phyloP scores from a whole-genome alignment of 192 early-diverging fungal species.

The Thoreauomyces humboldtii region DNA sequence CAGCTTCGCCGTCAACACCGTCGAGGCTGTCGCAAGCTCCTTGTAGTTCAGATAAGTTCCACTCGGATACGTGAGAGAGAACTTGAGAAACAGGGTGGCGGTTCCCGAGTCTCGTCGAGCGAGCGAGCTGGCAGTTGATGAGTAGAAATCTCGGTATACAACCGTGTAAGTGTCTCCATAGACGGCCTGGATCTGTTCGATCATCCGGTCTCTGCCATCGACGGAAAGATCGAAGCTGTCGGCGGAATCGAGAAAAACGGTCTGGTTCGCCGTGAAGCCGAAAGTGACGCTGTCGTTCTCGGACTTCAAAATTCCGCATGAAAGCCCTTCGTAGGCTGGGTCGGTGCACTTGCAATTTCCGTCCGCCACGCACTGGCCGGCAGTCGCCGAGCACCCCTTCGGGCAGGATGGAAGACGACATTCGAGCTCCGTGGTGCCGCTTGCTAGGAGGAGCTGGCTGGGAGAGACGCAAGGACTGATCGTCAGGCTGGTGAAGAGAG shows the following conservation, averaged over 20 bases:
- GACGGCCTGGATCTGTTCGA: background rate
- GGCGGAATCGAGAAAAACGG: background rate
- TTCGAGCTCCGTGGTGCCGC: background rate
- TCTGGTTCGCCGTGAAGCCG: background rate
- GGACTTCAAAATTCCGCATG: conserved; percentile 7
- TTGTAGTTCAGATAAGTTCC: conserved; percentile 13
- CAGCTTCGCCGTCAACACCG: background rate
- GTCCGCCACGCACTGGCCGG: conserved; percentile 23
- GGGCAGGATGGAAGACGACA: conserved; percentile 4
- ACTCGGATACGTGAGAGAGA: conserved; percentile 5
- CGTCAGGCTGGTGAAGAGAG: background rate
- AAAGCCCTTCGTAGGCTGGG: conserved; percentile 17
- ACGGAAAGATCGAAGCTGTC: background rate
- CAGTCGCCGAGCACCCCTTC: conserved; percentile 9
- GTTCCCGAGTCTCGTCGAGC: background rate
- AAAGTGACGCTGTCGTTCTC: conserved; percentile 22
- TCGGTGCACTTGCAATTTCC: conserved; percentile 25
- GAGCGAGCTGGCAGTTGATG: background rate
- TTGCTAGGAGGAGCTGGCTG: background rate
- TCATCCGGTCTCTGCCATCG: conserved; percentile 2
- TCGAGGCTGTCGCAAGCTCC: conserved; percentile 3
- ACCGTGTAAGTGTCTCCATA: conserved; percentile 4
- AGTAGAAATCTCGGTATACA: conserved; percentile 17
- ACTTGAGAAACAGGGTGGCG: conserved; percentile 8
- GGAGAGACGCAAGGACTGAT: background rate